A percentile compares a stretch with the other conserved stretches of the same genome.
Evolutionary conservation across 2,329 filamentous ascomycete species (phyloP).

Genomic region (Penicillium sp.): DNA sequence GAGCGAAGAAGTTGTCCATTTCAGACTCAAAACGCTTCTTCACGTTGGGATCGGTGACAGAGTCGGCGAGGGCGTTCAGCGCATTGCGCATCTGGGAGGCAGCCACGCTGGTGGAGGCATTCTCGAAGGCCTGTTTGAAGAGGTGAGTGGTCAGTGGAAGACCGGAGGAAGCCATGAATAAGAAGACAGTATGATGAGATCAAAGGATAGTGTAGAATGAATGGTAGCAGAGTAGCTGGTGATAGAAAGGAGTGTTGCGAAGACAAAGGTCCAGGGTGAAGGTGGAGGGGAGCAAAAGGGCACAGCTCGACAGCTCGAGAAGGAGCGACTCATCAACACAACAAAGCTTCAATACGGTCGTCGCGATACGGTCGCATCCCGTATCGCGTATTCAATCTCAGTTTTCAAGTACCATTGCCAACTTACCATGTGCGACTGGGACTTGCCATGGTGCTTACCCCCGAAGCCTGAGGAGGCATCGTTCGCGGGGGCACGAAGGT

Average conservation of each 20-base stretch:
- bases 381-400: neutral
- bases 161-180: neutral
- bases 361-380: neutral
- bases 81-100: slow-evolving; percentile 99
- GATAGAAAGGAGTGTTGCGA: neutral
- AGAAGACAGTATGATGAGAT: neutral
- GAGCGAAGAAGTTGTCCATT: slow-evolving; percentile 99
- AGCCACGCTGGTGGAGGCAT: slow-evolving; percentile 96
- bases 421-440: slow-evolving; percentile 54
- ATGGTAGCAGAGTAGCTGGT: neutral
- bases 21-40: slow-evolving; percentile 91
- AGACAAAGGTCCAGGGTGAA: neutral
- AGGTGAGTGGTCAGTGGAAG: slow-evolving; percentile 7
- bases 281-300: neutral
- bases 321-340: neutral
- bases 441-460: slow-evolving; percentile 52
- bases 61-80: slow-evolving; percentile 86
- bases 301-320: neutral
- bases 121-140: slow-evolving; percentile 79
- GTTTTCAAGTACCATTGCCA: neutral
- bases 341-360: neutral
- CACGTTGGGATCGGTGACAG: slow-evolving; percentile 69
- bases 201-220: neutral
- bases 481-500: slow-evolving; percentile 63
- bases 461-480: slow-evolving; percentile 33